phyloP scores from a whole-genome alignment of 1,284 basidiomycete species.

The Tetrapyrgos nigripes region DNA sequence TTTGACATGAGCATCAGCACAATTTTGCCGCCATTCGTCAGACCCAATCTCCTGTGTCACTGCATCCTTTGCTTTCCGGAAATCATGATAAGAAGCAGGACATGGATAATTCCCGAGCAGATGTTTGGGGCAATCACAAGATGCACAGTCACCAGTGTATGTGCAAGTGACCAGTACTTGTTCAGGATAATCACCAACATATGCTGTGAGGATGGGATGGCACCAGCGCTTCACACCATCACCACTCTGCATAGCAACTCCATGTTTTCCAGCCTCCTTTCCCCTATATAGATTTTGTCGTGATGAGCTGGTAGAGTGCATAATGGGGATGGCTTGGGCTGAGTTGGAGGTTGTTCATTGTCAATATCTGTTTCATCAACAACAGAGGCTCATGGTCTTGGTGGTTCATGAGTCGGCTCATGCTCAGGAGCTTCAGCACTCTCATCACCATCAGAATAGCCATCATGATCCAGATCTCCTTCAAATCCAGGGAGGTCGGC shows the following conservation, averaged over 20 bases:
- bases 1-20: slow-evolving; percentile 8
- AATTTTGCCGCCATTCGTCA: neutral
- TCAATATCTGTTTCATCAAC: neutral
- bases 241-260: slow-evolving; percentile 28
- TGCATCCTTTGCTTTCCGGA: neutral
- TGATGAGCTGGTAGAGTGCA: neutral
- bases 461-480: too few species aligned
- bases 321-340: neutral
- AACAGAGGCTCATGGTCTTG: neutral
- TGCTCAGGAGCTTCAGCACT: neutral
- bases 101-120: neutral
- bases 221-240: slow-evolving; percentile 18
- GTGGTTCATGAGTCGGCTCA: neutral
- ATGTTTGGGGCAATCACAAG: neutral
- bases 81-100: neutral
- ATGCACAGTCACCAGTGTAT: slow-evolving; percentile 1
- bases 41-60: neutral
- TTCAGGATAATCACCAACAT: slow-evolving; percentile 16
- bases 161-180: slow-evolving; percentile 7
- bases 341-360: neutral
- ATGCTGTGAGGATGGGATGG: slow-evolving; percentile 28
- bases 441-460: neutral
- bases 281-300: neutral
- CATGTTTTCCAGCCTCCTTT: slow-evolving; percentile 24
- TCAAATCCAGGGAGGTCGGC: slow-evolving; percentile 6